phyloP scores from a whole-genome alignment of 495 filamentous ascomycete genomes.

The Lasiosphaeriaceae sp. region DNA sequence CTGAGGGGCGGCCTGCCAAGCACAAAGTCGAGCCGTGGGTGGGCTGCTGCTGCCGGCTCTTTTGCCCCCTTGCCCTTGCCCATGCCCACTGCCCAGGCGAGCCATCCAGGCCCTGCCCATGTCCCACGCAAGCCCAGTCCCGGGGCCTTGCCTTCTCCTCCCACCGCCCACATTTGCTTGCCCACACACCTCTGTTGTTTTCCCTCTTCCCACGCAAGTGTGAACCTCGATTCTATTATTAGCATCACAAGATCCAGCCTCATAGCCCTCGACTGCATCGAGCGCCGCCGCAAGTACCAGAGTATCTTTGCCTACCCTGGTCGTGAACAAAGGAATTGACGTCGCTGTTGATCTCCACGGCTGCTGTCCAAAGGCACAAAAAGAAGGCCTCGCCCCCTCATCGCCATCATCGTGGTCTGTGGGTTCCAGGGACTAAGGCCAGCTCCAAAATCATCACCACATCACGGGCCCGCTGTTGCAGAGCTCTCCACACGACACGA shows the following conservation, averaged over 20 bases:
- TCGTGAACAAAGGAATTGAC: conserved; percentile 24
- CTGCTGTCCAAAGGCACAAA: conserved; percentile 24
- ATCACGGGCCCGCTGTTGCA: conserved; percentile 2
- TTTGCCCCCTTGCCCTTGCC: background rate
- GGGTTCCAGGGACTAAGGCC: conserved; percentile 8
- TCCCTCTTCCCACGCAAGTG: conserved; percentile 23
- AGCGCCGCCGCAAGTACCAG: conserved; percentile 28
- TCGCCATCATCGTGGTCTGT: conserved; percentile 17
- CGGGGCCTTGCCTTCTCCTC: conserved; percentile 12
- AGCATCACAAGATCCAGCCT: conserved; percentile 32
- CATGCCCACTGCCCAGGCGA: conserved; percentile 1
- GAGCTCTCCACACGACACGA: background rate
- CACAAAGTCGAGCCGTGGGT: conserved; percentile 15
- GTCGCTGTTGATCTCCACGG: conserved; percentile 20
- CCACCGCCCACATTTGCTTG: conserved; percentile 16
- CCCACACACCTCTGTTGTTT: conserved; percentile 13
- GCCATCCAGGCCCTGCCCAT: too few relatives aligned
- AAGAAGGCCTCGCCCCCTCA: conserved; percentile 24
- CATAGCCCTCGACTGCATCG: conserved; percentile 30
- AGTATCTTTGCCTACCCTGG: conserved; percentile 23
- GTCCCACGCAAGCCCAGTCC: background rate
- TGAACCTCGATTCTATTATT: conserved; percentile 28
- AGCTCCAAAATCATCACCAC: conserved; percentile 4
- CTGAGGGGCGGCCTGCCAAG: conserved; percentile 11
- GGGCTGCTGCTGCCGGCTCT: conserved; percentile 20